phyloP scores from a whole-genome alignment of 805 yeast species.

The Maudiozyma barnettii region DNA sequence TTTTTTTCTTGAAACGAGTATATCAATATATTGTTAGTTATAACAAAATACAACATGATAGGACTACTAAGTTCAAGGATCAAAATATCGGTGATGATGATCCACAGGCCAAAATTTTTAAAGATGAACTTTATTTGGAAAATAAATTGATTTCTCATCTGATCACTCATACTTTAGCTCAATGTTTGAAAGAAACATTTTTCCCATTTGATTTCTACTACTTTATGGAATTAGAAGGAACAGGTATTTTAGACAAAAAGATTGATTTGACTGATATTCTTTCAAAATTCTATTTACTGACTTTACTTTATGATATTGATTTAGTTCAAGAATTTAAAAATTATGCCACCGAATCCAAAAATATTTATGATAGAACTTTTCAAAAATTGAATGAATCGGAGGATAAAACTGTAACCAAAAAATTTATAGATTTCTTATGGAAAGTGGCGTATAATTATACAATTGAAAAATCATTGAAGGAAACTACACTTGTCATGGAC shows the following conservation, averaged over 20 bases:
- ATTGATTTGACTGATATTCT: conserved; percentile 6
- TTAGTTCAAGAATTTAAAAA: conserved; percentile 32
- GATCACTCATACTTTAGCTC: conserved; percentile 41
- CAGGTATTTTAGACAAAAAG: neutral
- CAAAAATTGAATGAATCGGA: conserved; percentile 19
- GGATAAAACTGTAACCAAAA: conserved; percentile 12
- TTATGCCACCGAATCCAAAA: conserved; percentile 30
- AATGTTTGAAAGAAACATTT: conserved; percentile 27
- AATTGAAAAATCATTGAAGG: conserved; percentile 22
- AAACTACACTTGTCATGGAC: conserved; percentile 24
- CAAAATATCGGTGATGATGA: too few relatives aligned
- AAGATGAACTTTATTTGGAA: conserved; percentile 55
- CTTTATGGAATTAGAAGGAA: conserved; percentile 8
- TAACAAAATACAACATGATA: conserved; percentile 5
- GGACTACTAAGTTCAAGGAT: conserved; percentile 24
- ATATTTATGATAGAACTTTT: conserved; percentile 31
- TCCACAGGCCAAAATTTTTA: conserved; percentile 34
- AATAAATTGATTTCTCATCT: conserved; percentile 53
- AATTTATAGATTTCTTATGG: conserved; percentile 25
- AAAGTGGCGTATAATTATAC: conserved; percentile 32
- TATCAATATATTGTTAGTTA: conserved; percentile 53
- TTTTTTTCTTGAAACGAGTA: conserved; percentile 47
- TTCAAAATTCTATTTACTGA: conserved; percentile 37
- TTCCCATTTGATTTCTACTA: conserved; percentile 21
- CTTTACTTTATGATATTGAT: conserved; percentile 55